These are phyloP conservation scores for Chrysoporthe deuterocubensis DNA, from an alignment of 2,329 filamentous ascomycete genomes.

Conservation along the genomic window DNA sequence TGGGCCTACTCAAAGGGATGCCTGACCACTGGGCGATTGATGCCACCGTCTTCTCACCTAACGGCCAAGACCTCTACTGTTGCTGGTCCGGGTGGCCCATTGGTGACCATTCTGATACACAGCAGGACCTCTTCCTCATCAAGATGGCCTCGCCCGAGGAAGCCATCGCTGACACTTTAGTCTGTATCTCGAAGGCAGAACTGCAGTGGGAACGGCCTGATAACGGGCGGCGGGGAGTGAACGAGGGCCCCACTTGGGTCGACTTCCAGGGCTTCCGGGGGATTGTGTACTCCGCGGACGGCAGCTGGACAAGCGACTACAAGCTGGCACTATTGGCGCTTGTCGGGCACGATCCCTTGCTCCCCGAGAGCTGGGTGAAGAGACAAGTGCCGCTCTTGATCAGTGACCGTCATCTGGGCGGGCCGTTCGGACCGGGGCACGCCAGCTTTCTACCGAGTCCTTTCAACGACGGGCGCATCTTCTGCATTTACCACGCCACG, in stretches of 20 bases:
- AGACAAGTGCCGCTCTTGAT: slow-evolving; percentile 18
- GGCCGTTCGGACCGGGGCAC: slow-evolving; percentile 30
- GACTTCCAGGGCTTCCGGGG: slow-evolving; percentile 26
- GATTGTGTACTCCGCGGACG: slow-evolving; percentile 31
- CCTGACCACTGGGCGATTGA: slow-evolving; percentile 32
- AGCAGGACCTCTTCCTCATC: slow-evolving; percentile 31
- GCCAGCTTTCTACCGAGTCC: slow-evolving; percentile 29
- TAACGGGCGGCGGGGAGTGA: slow-evolving; percentile 28
- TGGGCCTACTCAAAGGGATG: slow-evolving; percentile 30
- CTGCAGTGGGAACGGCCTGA: slow-evolving; percentile 30
- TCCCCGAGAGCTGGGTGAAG: slow-evolving; percentile 21
- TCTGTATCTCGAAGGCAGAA: slow-evolving; percentile 29
- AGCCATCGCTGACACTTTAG: slow-evolving; percentile 20
- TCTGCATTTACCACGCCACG: slow-evolving; percentile 30
- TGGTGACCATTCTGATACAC: slow-evolving; percentile 25
- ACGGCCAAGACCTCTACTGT: slow-evolving; percentile 26
- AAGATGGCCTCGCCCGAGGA: slow-evolving; percentile 29
- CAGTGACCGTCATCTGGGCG: slow-evolving; percentile 19
- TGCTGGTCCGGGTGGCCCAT: slow-evolving; percentile 32
- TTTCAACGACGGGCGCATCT: slow-evolving; percentile 25
- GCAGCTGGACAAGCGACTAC: slow-evolving; percentile 32
- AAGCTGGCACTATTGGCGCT: slow-evolving; percentile 28
- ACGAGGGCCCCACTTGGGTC: slow-evolving; percentile 31
- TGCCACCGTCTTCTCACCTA: slow-evolving; percentile 24
- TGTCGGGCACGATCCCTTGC: slow-evolving; percentile 26